Percentiles rank a stretch among this genome's conserved stretches.
These are phyloP conservation scores for Closterium sp. DNA, from an alignment of 139 green algal species.

Conservation along the genomic window DNA sequence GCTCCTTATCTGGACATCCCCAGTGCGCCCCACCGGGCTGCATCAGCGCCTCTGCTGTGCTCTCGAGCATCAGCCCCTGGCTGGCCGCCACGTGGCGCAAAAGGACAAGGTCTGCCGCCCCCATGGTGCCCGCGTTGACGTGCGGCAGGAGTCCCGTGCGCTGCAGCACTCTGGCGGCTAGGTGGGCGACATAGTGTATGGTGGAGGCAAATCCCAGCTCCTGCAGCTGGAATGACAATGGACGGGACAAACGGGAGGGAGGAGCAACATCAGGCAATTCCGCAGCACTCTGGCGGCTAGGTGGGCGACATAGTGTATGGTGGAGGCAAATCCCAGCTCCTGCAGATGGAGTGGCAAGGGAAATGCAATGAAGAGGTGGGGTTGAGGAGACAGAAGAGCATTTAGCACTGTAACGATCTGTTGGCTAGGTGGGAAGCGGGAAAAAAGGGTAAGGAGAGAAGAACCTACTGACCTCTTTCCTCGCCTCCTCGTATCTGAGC, in stretches of 20 bases:
- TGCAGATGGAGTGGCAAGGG: not conserved
- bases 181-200: slow-evolving; percentile 70
- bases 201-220: slow-evolving; percentile 57
- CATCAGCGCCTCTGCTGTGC: not conserved
- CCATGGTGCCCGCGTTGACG: slow-evolving; percentile 81
- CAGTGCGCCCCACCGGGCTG: slow-evolving; percentile 64
- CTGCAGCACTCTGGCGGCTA: slow-evolving; percentile 45
- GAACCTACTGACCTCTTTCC: not conserved
- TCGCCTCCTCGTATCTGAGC: slow-evolving; percentile 66
- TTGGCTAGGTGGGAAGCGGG: too few relatives aligned
- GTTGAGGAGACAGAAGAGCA: too few relatives aligned
- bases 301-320: slow-evolving; percentile 72
- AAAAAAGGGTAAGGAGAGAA: too few relatives aligned
- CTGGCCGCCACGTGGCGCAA: slow-evolving; percentile 65
- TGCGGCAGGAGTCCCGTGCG: slow-evolving; percentile 80
- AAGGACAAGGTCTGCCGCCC: slow-evolving; percentile 40
- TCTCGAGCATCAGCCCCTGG: slow-evolving; percentile 89
- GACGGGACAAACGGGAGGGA: too few relatives aligned
- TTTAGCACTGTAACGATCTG: too few relatives aligned
- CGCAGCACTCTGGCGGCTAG: slow-evolving; percentile 43
- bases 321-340: slow-evolving; percentile 52
- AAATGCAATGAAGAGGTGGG: too few relatives aligned
- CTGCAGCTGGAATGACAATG: not conserved
- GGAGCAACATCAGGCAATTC: not conserved
- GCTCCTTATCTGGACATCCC: slow-evolving; percentile 79